Percentiles rank a stretch among this genome's conserved stretches.
Conservation (phyloP, 1,284 basidiomycete genomes). For the Agroathelia rolfsii region DNA sequence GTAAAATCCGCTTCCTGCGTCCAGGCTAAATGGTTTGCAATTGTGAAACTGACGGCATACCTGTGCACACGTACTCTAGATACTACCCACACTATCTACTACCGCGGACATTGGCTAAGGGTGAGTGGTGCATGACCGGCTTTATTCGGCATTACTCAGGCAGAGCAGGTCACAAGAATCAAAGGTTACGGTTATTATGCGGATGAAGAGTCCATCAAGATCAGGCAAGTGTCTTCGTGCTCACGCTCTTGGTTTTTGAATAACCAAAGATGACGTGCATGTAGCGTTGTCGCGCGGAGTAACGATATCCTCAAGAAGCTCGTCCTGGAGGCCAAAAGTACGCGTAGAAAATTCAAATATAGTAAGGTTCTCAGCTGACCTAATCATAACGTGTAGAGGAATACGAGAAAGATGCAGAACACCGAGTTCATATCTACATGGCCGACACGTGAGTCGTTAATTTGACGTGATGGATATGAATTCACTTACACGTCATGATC, state of each 20-base stretch:
- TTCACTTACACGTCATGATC: slow-evolving; percentile 2
- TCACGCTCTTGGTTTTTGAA: too few species aligned
- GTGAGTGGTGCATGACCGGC: too few species aligned
- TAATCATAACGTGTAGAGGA: too few species aligned
- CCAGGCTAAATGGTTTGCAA: too few species aligned
- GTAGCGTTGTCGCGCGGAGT: slow-evolving; percentile 66
- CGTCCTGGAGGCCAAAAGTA: slow-evolving; percentile 79
- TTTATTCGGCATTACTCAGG: too few species aligned
- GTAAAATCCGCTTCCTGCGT: slow-evolving; percentile 73
- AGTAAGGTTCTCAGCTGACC: too few species aligned
- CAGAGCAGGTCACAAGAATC: too few species aligned
- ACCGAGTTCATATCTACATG: slow-evolving; percentile 78
- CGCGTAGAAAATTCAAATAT: too few species aligned
- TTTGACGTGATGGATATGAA: not conserved
- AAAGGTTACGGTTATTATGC: too few species aligned
- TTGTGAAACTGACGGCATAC: too few species aligned
- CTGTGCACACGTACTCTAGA: too few species aligned
- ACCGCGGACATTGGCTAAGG: slow-evolving; percentile 71
- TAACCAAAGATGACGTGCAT: slow-evolving; percentile 5
- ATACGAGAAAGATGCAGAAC: slow-evolving; percentile 74
- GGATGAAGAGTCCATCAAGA: too few species aligned
- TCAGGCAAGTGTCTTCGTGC: slow-evolving; percentile 10
- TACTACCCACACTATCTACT: slow-evolving; percentile 76
- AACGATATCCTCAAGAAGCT: slow-evolving; percentile 77
- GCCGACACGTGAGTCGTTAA: slow-evolving; percentile 52